These are phyloP conservation scores for Beauveria sp. DNA, from an alignment of 2,329 filamentous ascomycete species.

Conservation along the genomic window DNA sequence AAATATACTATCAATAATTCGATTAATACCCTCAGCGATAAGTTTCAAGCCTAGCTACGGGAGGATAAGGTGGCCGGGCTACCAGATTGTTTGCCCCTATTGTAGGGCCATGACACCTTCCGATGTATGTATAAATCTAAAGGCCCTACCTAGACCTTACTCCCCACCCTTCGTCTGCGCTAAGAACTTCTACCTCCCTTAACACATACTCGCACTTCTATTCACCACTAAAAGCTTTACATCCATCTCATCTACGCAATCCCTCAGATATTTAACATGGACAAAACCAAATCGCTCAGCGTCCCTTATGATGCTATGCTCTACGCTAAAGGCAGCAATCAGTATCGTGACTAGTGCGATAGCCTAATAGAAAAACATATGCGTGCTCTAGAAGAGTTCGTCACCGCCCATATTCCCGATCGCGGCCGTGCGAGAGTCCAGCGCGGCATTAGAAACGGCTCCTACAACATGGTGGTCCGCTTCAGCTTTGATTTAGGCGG, in stretches of 20 bases:
- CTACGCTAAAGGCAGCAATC: neutral
- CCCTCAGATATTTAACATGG: neutral
- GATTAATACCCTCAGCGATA: neutral
- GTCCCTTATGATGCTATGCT: neutral
- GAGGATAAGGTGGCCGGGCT: neutral
- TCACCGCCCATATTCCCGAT: neutral
- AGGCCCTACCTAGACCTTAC: neutral
- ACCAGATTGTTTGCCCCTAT: neutral
- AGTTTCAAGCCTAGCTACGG: neutral
- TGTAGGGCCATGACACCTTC: neutral
- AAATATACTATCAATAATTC: neutral
- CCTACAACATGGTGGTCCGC: neutral
- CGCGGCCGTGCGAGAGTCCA: neutral
- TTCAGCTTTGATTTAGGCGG: neutral
- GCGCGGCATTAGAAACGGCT: neutral
- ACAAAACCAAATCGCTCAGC: neutral
- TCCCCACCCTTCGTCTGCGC: neutral
- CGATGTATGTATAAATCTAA: too few species aligned
- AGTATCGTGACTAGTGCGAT: neutral
- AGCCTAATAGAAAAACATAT: neutral
- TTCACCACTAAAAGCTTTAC: neutral
- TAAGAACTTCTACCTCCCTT: neutral
- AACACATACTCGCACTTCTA: neutral
- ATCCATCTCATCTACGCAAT: neutral
- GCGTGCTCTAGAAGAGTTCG: neutral